These are phyloP conservation scores for Lepraria neglecta DNA, from an alignment of 495 filamentous ascomycete species.

Conservation along the genomic window DNA sequence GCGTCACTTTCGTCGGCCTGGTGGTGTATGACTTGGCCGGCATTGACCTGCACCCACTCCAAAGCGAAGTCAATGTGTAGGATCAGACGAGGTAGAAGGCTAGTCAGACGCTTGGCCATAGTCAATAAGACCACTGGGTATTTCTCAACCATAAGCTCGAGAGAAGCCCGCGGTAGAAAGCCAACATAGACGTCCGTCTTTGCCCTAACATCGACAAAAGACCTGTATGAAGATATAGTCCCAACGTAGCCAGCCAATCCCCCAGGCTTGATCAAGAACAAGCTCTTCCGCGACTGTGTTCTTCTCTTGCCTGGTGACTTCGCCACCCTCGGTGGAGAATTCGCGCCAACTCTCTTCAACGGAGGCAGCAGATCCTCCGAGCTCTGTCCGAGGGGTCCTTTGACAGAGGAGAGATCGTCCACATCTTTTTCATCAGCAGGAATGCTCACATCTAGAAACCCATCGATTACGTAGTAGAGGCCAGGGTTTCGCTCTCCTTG, in stretches of 20 bases:
- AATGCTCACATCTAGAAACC: conserved; percentile 87
- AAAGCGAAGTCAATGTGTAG: conserved; percentile 96
- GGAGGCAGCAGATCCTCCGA: conserved; percentile 44
- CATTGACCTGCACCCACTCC: conserved; percentile 95
- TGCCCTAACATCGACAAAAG: conserved; percentile 91
- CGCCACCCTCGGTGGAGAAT: conserved; percentile 37
- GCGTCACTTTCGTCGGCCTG: conserved; percentile 95
- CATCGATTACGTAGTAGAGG: conserved; percentile 95
- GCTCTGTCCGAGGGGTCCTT: conserved; percentile 27
- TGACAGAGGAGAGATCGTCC: conserved; percentile 35
- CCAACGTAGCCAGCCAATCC: conserved; percentile 92
- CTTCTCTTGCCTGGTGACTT: conserved; percentile 43
- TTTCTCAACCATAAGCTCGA: conserved; percentile 86
- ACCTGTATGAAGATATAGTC: conserved; percentile 86
- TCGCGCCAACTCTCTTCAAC: conserved; percentile 44
- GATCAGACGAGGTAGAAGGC: conserved; percentile 81
- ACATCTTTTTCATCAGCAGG: conserved; percentile 51
- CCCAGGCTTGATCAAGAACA: conserved; percentile 91
- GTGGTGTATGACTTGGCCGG: conserved; percentile 89
- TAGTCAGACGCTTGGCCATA: conserved; percentile 90
- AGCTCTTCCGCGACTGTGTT: conserved; percentile 55
- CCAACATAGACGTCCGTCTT: conserved; percentile 99
- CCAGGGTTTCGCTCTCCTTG: conserved; percentile 94
- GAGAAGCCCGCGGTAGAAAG: conserved; percentile 76
- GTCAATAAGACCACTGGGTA: conserved; percentile 89